Conservation (phyloP, 257 asterid species). For the Nicotiana otophora region DNA sequence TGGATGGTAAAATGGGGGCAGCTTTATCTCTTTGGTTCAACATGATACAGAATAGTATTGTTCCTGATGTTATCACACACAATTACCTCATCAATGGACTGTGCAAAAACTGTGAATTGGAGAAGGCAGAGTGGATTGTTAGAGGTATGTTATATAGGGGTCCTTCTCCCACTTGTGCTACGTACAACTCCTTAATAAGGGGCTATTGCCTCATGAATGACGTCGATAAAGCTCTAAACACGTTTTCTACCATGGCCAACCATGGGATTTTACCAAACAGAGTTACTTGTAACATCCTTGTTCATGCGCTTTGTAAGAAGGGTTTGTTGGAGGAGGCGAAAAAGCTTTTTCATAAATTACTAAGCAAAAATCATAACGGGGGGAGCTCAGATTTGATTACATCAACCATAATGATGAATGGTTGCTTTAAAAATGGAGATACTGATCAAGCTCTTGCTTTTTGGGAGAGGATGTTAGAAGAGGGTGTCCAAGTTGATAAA, state of each 20-base stretch:
- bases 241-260: constrained; percentile 53
- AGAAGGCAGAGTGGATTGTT: constrained; percentile 61
- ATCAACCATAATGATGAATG: constrained; percentile 69
- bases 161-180: constrained; percentile 67
- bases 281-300: constrained; percentile 74
- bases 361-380: constrained; percentile 37
- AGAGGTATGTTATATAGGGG: constrained; percentile 57
- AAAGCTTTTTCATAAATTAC: constrained; percentile 47
- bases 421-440: constrained; percentile 62
- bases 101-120: constrained; percentile 60
- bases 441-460: constrained; percentile 44
- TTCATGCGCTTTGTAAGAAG: constrained; percentile 65
- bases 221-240: constrained; percentile 56
- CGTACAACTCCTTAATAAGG: constrained; percentile 72
- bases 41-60: constrained; percentile 39
- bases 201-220: constrained; percentile 57
- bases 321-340: constrained; percentile 53
- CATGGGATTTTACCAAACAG: constrained; percentile 55
- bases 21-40: constrained; percentile 54
- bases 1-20: constrained; percentile 55
- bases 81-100: constrained; percentile 71
- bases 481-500: constrained; percentile 39
- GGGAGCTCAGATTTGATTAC: constrained; percentile 41
- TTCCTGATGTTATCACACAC: constrained; percentile 59
- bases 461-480: constrained; percentile 39